These are phyloP conservation scores for Aureobasidium sp. DNA, from an alignment of 2,329 filamentous ascomycete species.

Conservation along the genomic window DNA sequence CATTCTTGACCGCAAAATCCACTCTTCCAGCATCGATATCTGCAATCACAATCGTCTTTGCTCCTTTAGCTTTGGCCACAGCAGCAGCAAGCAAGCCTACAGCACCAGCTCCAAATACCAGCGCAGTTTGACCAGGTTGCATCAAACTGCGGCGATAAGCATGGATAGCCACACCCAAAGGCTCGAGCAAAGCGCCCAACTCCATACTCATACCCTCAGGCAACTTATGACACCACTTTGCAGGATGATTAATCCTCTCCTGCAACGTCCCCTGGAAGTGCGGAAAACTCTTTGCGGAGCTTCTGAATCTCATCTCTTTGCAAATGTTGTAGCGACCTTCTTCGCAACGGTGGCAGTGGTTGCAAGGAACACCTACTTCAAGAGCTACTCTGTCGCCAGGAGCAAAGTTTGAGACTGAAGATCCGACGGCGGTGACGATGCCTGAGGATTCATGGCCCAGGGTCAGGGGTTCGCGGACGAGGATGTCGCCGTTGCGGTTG, in stretches of 20 bases:
- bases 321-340: slow-evolving; percentile 57
- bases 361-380: slow-evolving; percentile 84
- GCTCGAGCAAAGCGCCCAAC: slow-evolving; percentile 53
- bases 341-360: slow-evolving; percentile 49
- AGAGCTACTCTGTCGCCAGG: slow-evolving; percentile 81
- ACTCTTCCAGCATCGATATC: slow-evolving; percentile 53
- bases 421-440: slow-evolving; percentile 66
- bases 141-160: slow-evolving; percentile 48
- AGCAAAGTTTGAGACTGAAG: slow-evolving; percentile 43
- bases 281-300: slow-evolving; percentile 53
- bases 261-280: slow-evolving; percentile 60
- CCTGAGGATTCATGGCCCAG: slow-evolving; percentile 74
- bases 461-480: slow-evolving; percentile 74
- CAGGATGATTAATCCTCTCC: slow-evolving; percentile 55
- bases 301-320: slow-evolving; percentile 50
- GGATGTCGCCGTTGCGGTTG: slow-evolving; percentile 79
- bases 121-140: slow-evolving; percentile 37
- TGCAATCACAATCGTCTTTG: slow-evolving; percentile 50
- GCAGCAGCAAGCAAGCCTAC: slow-evolving; percentile 54
- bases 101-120: slow-evolving; percentile 56
- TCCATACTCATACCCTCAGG: slow-evolving; percentile 47
- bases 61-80: slow-evolving; percentile 48
- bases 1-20: slow-evolving; percentile 47
- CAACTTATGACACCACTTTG: slow-evolving; percentile 52
- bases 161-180: slow-evolving; percentile 54